Evolutionary conservation across 2,329 filamentous ascomycete species (phyloP).

Genomic region (Aspergillus sp.): DNA sequence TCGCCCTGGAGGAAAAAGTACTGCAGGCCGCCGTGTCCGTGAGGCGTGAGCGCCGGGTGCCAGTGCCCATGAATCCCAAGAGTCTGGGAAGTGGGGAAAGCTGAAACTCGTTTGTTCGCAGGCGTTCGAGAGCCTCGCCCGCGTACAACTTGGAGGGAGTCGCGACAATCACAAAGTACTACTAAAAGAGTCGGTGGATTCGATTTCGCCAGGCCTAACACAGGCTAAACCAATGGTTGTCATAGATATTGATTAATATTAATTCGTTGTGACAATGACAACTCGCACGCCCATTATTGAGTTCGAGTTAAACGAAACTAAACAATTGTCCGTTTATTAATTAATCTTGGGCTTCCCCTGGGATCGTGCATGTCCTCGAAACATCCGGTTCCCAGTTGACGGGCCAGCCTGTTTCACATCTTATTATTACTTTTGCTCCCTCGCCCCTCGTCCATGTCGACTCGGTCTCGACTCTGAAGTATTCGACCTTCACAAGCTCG

Average conservation of each 20-base stretch:
- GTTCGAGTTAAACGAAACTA: slow-evolving; percentile 1
- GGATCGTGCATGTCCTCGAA: slow-evolving; percentile 1
- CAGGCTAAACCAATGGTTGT: background rate
- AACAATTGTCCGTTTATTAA: background rate
- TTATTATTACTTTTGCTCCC: background rate
- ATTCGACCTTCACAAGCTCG: background rate
- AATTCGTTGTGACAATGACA: background rate
- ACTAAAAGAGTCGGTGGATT: background rate
- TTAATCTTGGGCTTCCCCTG: slow-evolving; percentile 1
- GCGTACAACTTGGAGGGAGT: background rate
- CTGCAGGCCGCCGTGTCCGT: background rate
- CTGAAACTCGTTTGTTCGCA: slow-evolving; percentile 9
- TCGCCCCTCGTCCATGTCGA: background rate
- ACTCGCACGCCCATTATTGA: background rate
- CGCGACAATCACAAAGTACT: background rate
- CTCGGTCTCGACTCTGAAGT: too few species aligned
- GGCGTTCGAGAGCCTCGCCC: slow-evolving; percentile 6
- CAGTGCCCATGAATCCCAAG: slow-evolving; percentile 1
- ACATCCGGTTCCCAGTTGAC: slow-evolving; percentile 7
- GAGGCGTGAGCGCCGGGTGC: background rate
- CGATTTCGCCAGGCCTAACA: background rate
- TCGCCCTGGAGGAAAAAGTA: background rate
- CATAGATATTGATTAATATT: background rate
- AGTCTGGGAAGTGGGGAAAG: slow-evolving; percentile 9
- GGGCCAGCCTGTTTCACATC: slow-evolving; percentile 2